Evolutionary conservation across 2,329 filamentous ascomycete genomes (phyloP), one percentile per base, ranked within the genome.

Genomic region (Xylaria hypoxylon): DNA sequence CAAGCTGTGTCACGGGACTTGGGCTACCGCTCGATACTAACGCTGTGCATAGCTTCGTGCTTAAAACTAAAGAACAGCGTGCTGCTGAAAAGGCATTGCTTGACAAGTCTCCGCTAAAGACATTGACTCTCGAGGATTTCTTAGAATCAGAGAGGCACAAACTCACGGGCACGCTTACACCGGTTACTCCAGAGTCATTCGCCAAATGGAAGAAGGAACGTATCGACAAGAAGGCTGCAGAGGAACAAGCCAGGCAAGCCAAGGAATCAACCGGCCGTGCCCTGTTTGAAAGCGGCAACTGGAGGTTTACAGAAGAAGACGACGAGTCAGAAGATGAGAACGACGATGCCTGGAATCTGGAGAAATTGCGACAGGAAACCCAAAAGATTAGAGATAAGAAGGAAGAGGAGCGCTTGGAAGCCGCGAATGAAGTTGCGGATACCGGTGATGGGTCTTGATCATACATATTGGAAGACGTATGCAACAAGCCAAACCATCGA

Each of bases 181-280:
- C 96, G 5, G 96, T 99, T 69, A 99, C 92, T 1, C 91, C 90
- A 2, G 96, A 99, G 77, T 86, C 89, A 0, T 99, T 99, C 77
- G 93, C 93, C 68, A 96, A 96, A 77, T 99, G 96, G 96, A 99
- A 99, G 86, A 90, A 94, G 82, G 92, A 97, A 59, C 91, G 96
- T 50, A 78, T 98, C 73, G 89, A 94, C 80, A 99, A 99, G 90
- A 98, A 97, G 86, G 91, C 90, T 17, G 96, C 96, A 24, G 96
- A 99, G 76, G 92, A 96, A 72, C 90, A 97, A 81, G 93, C 94
- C 53, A 89, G 91, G 77, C 90, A 91, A 81, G 92, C 94, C 76
- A 98, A 97, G 86, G 96, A 99, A 74, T 95, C 94, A 24, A 99
- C 96, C 22, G 96, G 96, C 75, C 89, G 94, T 82, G 93, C 94